Evolutionary conservation across 1,139 yeast genomes (phyloP).

Genomic region (Blastobotrys illinoisensis): DNA sequence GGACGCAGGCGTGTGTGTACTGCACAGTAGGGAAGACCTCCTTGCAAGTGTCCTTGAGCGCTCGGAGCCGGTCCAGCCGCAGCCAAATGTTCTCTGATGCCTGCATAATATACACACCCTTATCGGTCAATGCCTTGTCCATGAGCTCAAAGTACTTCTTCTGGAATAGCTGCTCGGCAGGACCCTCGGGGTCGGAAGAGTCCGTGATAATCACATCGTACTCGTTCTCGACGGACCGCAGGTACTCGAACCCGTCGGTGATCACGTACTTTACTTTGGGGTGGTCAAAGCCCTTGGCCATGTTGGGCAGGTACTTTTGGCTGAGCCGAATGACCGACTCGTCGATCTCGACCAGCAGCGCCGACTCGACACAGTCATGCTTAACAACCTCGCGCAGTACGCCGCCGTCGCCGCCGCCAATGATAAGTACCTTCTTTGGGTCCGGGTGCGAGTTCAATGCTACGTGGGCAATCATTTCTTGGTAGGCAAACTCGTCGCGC

Average conservation of each 20-base stretch:
- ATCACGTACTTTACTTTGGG: constrained; percentile 79
- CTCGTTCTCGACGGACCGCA: constrained; percentile 61
- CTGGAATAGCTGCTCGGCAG: constrained; percentile 86
- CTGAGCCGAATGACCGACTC: constrained; percentile 81
- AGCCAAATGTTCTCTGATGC: constrained; percentile 85
- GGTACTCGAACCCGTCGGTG: constrained; percentile 89
- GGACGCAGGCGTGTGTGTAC: constrained; percentile 83
- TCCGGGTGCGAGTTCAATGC: constrained; percentile 86
- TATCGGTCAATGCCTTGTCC: constrained; percentile 66
- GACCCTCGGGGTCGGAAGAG: constrained; percentile 96
- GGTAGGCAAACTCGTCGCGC: constrained; percentile 87
- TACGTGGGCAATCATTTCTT: constrained; percentile 90
- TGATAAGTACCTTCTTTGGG: constrained; percentile 83
- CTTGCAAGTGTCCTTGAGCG: constrained; percentile 67
- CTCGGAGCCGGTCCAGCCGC: constrained; percentile 71
- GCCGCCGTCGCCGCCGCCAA: constrained; percentile 98
- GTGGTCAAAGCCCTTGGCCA: constrained; percentile 73
- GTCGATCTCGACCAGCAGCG: constrained; percentile 87
- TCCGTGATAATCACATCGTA: constrained; percentile 92
- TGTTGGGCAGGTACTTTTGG: constrained; percentile 76
- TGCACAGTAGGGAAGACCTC: constrained; percentile 83
- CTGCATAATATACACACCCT: constrained; percentile 88
- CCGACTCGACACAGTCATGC: constrained; percentile 76
- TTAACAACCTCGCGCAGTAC: constrained; percentile 88
- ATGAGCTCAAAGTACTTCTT: constrained; percentile 78